Percentiles rank a stretch among this genome's conserved stretches.
Conservation (phyloP, 2,329 filamentous ascomycete genomes). For the Xylariomycetidae sp. region DNA sequence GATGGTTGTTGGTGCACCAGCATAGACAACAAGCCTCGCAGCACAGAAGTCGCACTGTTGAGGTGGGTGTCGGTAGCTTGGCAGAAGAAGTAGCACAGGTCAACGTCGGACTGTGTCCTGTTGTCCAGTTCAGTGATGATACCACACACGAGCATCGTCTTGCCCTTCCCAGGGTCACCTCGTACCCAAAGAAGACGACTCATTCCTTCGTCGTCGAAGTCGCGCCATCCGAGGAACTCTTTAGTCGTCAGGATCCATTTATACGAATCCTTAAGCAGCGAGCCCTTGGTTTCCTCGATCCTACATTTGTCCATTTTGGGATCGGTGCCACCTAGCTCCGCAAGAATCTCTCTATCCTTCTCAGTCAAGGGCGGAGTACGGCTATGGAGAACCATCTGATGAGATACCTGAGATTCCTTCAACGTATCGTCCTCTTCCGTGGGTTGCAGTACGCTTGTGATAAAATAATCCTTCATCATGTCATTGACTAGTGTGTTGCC, state of each 20-base stretch:
- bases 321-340: too few relatives aligned
- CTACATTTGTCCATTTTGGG: conserved; percentile 32
- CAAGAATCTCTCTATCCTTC: too few relatives aligned
- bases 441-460: too few relatives aligned
- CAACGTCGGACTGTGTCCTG: neutral
- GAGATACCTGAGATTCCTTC: too few relatives aligned
- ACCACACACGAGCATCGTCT: conserved; percentile 38
- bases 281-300: conserved; percentile 31
- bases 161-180: conserved; percentile 37
- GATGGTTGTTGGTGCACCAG: conserved; percentile 24
- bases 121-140: conserved; percentile 31
- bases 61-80: conserved; percentile 23
- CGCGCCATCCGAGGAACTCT: conserved; percentile 21
- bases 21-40: conserved; percentile 28
- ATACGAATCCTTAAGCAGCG: conserved; percentile 27
- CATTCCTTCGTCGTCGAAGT: conserved; percentile 12
- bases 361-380: too few relatives aligned
- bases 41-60: conserved; percentile 25
- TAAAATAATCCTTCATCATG: too few relatives aligned
- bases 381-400: too few relatives aligned
- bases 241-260: conserved; percentile 29
- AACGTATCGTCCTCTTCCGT: too few relatives aligned
- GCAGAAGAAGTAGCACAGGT: conserved; percentile 28
- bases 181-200: conserved; percentile 38
- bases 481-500: too few relatives aligned